Evolutionary conservation across 805 yeast genomes (phyloP), one percentile per base, ranked within the genome.

Genomic region (Clavispora phyllophila): DNA sequence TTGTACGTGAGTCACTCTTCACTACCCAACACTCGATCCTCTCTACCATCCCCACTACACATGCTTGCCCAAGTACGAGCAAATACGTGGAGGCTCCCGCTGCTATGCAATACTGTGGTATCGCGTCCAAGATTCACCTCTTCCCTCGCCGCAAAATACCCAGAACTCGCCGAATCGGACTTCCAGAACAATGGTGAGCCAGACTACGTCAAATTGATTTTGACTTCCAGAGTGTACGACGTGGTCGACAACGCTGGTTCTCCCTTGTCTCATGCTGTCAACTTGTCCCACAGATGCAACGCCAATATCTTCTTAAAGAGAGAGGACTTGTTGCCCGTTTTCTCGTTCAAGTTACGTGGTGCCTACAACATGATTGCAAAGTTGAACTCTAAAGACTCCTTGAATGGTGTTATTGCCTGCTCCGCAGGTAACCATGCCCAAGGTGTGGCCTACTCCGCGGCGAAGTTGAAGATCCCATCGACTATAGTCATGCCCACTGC

Each of bases 391-490:
- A 78, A 75, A 36, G 70, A 82, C 53, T 75, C 82, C 49, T 55
- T 87, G 61, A 72, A 76, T 38, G 99, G 99, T 54, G 97, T 93
- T 42, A 85, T 95, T 60, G 97, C 98, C 0, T 93, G 98, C 57
- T 88, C 97, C 24, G 99, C 99, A 4, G 99, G 99, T 27, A 93
- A 93, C 64, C 99, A 93, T 56, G 99, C 99, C 1, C 99, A 93
- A 62, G 99, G 99, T 52, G 98, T 93, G 12, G 99, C 99, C 0
- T 91, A 66, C 61, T 84, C 96, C 18, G 96, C 98, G 4, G 81
- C 79, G 46, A 79, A 83, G 46, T 70, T 93, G 57, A 84, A 83
- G 22, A 88, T 93, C 41, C 93, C 96, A 3, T 91, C 98, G 4
- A 91, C 97, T 5, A 93, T 93, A 41, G 98, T 93, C 36, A 93